Percentiles rank a stretch among this genome's conserved stretches.
Conservation (phyloP, 73 alveolate species). For the Effrenium voratum region DNA sequence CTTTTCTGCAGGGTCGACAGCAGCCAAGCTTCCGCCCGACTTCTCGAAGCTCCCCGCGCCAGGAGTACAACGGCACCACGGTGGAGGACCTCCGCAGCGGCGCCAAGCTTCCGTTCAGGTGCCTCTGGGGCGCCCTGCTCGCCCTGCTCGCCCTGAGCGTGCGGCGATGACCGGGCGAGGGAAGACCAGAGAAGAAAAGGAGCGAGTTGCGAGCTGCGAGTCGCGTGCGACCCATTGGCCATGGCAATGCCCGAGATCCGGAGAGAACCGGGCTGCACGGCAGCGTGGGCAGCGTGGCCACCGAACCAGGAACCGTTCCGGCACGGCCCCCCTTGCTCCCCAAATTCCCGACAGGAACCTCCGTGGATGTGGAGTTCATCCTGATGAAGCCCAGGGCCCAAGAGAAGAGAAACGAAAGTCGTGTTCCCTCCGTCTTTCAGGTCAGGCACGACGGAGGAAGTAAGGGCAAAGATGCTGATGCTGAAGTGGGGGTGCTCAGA, state of each 20-base stretch:
- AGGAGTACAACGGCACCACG: conserved; percentile 65
- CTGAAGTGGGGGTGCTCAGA: not conserved
- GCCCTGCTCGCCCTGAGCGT: not conserved
- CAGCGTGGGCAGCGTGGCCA: no score
- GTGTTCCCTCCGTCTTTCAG: not conserved
- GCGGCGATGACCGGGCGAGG: not conserved
- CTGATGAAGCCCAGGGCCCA: not conserved
- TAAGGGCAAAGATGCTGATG: conserved; percentile 13
- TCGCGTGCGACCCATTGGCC: no score
- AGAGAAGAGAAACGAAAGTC: not conserved
- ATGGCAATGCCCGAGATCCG: no score
- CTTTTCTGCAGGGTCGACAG: no score
- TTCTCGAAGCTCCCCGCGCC: not conserved
- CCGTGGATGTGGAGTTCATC: conserved; percentile 4
- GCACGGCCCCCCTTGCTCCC: no score
- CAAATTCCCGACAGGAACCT: not conserved
- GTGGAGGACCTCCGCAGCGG: conserved; percentile 80
- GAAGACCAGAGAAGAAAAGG: no score
- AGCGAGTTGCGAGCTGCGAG: no score
- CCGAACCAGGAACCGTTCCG: no score
- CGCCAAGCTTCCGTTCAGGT: no score
- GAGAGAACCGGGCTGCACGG: no score
- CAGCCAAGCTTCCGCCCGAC: no score
- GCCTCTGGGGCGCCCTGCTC: not conserved
- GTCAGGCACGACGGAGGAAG: not conserved